Evolutionary conservation across 306 rosid genomes (phyloP).

Genomic region (Castanea mollissima): DNA sequence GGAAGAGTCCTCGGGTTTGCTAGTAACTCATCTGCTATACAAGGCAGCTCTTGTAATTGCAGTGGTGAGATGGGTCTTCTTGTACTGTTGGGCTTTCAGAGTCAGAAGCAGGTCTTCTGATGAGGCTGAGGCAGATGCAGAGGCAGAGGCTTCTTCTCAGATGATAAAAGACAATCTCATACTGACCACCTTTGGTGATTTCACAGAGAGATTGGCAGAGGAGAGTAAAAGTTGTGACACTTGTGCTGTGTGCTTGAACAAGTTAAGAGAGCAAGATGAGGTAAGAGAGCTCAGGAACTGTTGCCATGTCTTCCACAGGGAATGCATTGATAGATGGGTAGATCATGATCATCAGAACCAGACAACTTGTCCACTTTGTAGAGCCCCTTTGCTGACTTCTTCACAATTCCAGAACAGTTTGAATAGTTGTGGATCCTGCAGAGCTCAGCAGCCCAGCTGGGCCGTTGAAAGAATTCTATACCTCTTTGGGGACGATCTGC

Average conservation of each 20-base stretch:
- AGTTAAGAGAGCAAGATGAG: slow-evolving; percentile 43
- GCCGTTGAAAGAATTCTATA: slow-evolving; percentile 81
- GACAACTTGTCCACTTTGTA: slow-evolving; percentile 69
- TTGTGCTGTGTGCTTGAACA: slow-evolving; percentile 72
- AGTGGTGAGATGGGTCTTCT: slow-evolving; percentile 53
- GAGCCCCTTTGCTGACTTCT: slow-evolving; percentile 56
- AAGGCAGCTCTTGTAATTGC: slow-evolving; percentile 67
- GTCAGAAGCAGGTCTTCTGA: slow-evolving; percentile 12
- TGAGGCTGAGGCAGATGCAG: no score
- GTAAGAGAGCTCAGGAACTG: slow-evolving; percentile 74
- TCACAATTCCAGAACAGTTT: slow-evolving; percentile 28
- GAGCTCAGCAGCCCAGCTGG: slow-evolving; percentile 66
- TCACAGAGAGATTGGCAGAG: slow-evolving; percentile 33
- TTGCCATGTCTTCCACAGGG: slow-evolving; percentile 70
- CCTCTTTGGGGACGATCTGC: slow-evolving; percentile 79
- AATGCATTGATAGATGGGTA: slow-evolving; percentile 76
- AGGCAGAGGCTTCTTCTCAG: slow-evolving; percentile 22
- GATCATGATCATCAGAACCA: slow-evolving; percentile 49
- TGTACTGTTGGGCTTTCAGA: slow-evolving; percentile 32
- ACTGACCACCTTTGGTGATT: slow-evolving; percentile 54
- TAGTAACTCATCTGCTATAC: slow-evolving; percentile 50
- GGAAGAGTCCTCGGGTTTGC: slow-evolving; percentile 38
- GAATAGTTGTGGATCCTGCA: slow-evolving; percentile 15
- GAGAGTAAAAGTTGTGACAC: slow-evolving; percentile 36
- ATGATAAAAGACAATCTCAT: slow-evolving; percentile 39